Evolutionary conservation across 352 stramenopile species (phyloP).

Genomic region (Globisporangium acanthophoron): DNA sequence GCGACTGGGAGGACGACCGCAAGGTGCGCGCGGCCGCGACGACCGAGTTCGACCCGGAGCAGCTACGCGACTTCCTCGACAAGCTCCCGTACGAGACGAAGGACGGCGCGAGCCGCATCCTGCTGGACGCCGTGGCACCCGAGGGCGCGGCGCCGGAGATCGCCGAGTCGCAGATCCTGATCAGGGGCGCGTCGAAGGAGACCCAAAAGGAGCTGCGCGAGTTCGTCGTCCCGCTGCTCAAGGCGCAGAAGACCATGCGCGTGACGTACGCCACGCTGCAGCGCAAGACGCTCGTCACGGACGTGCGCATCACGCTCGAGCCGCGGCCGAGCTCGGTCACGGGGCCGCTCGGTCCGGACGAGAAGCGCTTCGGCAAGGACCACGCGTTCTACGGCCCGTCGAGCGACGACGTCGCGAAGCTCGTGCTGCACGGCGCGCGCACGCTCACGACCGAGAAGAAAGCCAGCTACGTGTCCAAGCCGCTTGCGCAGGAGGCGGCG

Average conservation of each 20-base stretch:
- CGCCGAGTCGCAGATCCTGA: constrained; percentile 64
- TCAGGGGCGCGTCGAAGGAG: constrained; percentile 46
- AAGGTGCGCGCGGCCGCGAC: constrained; percentile 40
- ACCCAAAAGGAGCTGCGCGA: constrained; percentile 50
- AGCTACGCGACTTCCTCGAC: constrained; percentile 41
- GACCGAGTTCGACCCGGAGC: constrained; percentile 37
- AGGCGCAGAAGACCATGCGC: constrained; percentile 58
- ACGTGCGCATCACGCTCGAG: constrained; percentile 77
- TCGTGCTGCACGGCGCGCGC: constrained; percentile 61
- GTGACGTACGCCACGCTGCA: constrained; percentile 66
- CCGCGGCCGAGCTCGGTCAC: constrained; percentile 58
- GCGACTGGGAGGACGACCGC: constrained; percentile 65
- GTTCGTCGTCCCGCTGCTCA: constrained; percentile 66
- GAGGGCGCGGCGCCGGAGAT: constrained; percentile 32
- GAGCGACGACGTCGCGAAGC: constrained; percentile 54
- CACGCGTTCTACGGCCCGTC: constrained; percentile 69
- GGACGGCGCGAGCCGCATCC: constrained; percentile 58
- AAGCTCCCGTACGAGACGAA: constrained; percentile 65
- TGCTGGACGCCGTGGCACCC: constrained; percentile 43
- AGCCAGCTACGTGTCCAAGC: constrained; percentile 68
- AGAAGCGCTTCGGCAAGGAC: constrained; percentile 63
- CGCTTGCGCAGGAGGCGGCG: constrained; percentile 13
- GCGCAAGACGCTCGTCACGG: constrained; percentile 68
- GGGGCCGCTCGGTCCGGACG: constrained; percentile 37
- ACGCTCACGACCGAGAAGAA: constrained; percentile 51